These are phyloP conservation scores for Globisporangium parvum DNA, from an alignment of 352 stramenopile species.

Conservation along the genomic window DNA sequence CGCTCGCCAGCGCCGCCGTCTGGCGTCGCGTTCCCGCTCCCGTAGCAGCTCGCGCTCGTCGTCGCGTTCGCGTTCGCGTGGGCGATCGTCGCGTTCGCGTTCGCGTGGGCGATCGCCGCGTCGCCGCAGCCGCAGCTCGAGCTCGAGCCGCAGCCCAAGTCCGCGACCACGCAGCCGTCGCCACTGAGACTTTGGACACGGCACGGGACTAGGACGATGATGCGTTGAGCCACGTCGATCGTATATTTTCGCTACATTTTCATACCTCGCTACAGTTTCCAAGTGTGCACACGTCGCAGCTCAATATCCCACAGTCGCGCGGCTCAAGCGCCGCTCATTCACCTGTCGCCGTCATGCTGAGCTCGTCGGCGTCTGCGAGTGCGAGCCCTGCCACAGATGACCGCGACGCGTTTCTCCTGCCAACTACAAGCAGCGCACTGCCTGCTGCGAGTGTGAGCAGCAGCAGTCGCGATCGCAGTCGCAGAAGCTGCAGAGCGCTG, in stretches of 20 bases:
- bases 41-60: constrained; percentile 15
- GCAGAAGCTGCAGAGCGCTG: neutral
- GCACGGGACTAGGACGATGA: neutral
- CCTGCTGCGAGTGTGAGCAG: constrained; percentile 1
- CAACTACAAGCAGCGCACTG: neutral
- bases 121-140: constrained; percentile 19
- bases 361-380: too few species aligned
- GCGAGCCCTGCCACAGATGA: too few species aligned
- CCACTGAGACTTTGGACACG: neutral
- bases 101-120: constrained; percentile 16
- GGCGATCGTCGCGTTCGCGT: constrained; percentile 2
- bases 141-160: constrained; percentile 22
- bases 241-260: neutral
- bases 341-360: too few species aligned
- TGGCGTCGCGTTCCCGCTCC: neutral
- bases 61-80: constrained; percentile 6
- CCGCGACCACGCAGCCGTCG: constrained; percentile 11
- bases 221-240: neutral
- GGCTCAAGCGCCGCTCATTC: too few species aligned
- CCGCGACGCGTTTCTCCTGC: too few species aligned
- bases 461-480: neutral
- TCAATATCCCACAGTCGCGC: too few species aligned
- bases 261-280: too few species aligned
- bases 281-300: too few species aligned
- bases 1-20: constrained; percentile 14